These are phyloP conservation scores for Musa schizocarpa DNA, from an alignment of 176 grass and related monocot species.

Conservation along the genomic window DNA sequence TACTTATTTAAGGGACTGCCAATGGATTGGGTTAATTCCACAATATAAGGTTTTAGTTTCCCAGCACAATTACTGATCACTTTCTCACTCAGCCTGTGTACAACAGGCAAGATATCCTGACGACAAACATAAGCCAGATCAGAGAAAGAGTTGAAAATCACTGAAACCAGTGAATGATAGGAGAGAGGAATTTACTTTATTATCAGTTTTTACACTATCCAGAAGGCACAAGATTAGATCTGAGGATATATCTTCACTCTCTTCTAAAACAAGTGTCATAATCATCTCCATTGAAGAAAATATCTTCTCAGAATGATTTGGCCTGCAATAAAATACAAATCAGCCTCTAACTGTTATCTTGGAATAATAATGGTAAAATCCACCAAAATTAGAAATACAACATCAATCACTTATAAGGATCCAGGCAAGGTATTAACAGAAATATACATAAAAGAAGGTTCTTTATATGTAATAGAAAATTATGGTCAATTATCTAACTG, in stretches of 20 bases:
- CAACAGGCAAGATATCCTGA: slow-evolving; percentile 49
- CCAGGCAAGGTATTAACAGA: neutral
- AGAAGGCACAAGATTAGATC: slow-evolving; percentile 55
- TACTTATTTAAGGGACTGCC: slow-evolving; percentile 34
- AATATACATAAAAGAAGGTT: neutral
- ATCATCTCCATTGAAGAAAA: slow-evolving; percentile 60
- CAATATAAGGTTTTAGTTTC: slow-evolving; percentile 46
- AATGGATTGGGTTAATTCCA: slow-evolving; percentile 24
- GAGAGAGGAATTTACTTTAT: slow-evolving; percentile 33
- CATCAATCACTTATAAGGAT: too few species aligned
- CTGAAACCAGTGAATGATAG: slow-evolving; percentile 1
- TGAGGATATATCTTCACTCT: slow-evolving; percentile 60
- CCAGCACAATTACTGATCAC: slow-evolving; percentile 37
- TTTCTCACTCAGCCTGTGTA: slow-evolving; percentile 52
- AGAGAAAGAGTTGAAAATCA: neutral
- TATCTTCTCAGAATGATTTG: slow-evolving; percentile 40
- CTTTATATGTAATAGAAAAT: neutral
- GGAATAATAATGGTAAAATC: neutral
- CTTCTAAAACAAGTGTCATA: slow-evolving; percentile 62
- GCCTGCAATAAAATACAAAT: slow-evolving; percentile 28
- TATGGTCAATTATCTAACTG: too few species aligned
- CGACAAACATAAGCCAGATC: neutral
- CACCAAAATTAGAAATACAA: neutral
- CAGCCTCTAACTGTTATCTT: neutral
- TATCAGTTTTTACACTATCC: slow-evolving; percentile 46